Conservation (phyloP, 495 filamentous ascomycete genomes). For the Clavariopsis aquatica region DNA sequence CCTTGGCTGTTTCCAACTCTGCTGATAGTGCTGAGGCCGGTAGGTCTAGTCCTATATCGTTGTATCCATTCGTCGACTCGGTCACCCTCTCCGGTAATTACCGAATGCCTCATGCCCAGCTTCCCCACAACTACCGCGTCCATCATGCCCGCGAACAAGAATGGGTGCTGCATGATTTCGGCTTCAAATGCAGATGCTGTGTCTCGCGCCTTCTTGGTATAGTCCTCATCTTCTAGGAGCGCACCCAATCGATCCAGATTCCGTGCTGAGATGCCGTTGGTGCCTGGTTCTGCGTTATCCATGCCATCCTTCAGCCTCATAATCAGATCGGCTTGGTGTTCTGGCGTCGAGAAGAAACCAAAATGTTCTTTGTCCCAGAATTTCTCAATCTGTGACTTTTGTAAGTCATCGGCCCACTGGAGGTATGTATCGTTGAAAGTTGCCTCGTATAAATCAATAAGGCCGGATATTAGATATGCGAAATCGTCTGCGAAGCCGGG, state of each 20-base stretch:
- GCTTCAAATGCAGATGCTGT: conserved; percentile 83
- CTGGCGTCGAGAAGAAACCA: conserved; percentile 86
- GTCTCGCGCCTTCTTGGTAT: conserved; percentile 64
- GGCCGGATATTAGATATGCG: conserved; percentile 80
- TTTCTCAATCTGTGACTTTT: conserved; percentile 56
- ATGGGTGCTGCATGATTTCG: conserved; percentile 89
- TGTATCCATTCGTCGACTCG: conserved; percentile 37
- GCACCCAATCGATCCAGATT: conserved; percentile 80
- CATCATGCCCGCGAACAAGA: conserved; percentile 79
- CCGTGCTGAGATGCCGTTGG: conserved; percentile 78
- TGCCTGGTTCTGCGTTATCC: conserved; percentile 83
- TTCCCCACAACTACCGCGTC: conserved; percentile 68
- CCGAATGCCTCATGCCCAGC: conserved; percentile 58
- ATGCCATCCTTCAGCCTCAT: conserved; percentile 91
- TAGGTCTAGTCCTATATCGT: conserved; percentile 30
- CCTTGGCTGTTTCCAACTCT: conserved; percentile 37
- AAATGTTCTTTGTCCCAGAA: conserved; percentile 54
- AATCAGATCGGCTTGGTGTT: conserved; percentile 68
- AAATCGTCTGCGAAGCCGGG: conserved; percentile 93
- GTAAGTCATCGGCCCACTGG: conserved; percentile 78
- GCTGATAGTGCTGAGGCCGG: conserved; percentile 38
- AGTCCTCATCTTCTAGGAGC: conserved; percentile 66
- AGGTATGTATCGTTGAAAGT: conserved; percentile 81
- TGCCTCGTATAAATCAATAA: conserved; percentile 85
- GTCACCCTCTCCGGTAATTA: conserved; percentile 43